These are phyloP conservation scores for Neonectria punicea DNA, from an alignment of 2,329 filamentous ascomycete species.

Conservation along the genomic window DNA sequence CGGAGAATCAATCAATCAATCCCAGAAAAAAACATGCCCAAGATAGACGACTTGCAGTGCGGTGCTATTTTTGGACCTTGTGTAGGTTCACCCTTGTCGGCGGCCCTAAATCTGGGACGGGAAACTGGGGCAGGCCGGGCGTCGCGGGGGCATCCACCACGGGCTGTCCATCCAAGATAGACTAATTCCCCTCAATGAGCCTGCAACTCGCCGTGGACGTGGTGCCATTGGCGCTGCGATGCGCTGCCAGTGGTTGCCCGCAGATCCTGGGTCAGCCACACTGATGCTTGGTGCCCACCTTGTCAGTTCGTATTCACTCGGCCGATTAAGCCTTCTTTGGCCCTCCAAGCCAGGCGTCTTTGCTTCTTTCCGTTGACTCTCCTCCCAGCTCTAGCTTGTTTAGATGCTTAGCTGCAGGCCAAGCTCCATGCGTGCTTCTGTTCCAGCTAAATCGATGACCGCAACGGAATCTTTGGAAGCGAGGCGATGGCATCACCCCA, in stretches of 20 bases:
- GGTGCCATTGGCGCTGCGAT: constrained; percentile 18
- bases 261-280: constrained; percentile 36
- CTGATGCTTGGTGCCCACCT: constrained; percentile 38
- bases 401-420: constrained; percentile 3
- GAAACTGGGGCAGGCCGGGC: constrained; percentile 3
- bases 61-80: constrained; percentile 18
- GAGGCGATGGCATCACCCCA: not conserved
- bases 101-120: constrained; percentile 16
- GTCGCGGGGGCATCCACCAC: not conserved
- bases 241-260: constrained; percentile 16
- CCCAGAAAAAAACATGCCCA: not conserved
- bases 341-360: not conserved
- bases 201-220: constrained; percentile 6
- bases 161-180: not conserved
- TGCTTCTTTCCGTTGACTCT: not conserved
- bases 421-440: not conserved
- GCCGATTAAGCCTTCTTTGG: constrained; percentile 23
- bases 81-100: not conserved
- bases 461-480: not conserved
- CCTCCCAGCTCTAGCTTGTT: constrained; percentile 9
- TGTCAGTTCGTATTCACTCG: constrained; percentile 41
- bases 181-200: not conserved
- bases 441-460: not conserved
- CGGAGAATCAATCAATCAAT: not conserved
- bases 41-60: constrained; percentile 11